phyloP scores from a whole-genome alignment of 164 flowering plant genomes.

The Sextonia rubra region DNA sequence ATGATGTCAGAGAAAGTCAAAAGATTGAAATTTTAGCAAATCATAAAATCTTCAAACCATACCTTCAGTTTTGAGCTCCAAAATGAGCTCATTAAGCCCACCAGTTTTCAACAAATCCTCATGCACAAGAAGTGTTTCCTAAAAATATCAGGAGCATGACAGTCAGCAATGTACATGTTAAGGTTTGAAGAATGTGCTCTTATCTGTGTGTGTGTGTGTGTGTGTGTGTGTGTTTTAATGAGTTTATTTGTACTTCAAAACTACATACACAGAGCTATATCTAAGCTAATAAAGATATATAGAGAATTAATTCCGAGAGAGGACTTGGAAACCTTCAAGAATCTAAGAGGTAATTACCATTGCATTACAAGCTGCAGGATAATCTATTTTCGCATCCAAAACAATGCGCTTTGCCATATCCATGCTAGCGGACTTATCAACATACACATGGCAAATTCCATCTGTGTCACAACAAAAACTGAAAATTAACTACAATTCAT shows the following conservation, averaged over 20 bases:
- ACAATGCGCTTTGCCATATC: slow-evolving; percentile 77
- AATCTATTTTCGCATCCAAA: slow-evolving; percentile 89
- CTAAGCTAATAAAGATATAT: too few relatives aligned
- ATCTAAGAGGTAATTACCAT: slow-evolving; percentile 45
- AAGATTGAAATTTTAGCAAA: too few relatives aligned
- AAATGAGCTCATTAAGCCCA: slow-evolving; percentile 46
- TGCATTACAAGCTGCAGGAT: slow-evolving; percentile 98
- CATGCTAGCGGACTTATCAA: slow-evolving; percentile 78
- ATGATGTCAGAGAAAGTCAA: too few relatives aligned
- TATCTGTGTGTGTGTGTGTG: too few relatives aligned
- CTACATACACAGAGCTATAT: too few relatives aligned
- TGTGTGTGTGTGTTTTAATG: too few relatives aligned
- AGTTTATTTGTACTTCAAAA: too few relatives aligned
- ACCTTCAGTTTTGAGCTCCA: slow-evolving; percentile 69
- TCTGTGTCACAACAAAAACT: slow-evolving; percentile 42
- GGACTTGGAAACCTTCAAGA: not conserved
- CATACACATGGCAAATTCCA: slow-evolving; percentile 97
- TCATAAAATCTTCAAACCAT: slow-evolving; percentile 3
- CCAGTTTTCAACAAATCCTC: slow-evolving; percentile 58
- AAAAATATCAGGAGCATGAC: slow-evolving; percentile 9
- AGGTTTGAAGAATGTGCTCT: too few relatives aligned
- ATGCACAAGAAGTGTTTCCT: slow-evolving; percentile 99
- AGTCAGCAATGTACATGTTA: not conserved
- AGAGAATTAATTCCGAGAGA: not conserved
- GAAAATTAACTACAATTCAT: slow-evolving; percentile 7